Evolutionary conservation across 2,329 filamentous ascomycete genomes (phyloP).

Genomic region (Ophiocordyceps australis): DNA sequence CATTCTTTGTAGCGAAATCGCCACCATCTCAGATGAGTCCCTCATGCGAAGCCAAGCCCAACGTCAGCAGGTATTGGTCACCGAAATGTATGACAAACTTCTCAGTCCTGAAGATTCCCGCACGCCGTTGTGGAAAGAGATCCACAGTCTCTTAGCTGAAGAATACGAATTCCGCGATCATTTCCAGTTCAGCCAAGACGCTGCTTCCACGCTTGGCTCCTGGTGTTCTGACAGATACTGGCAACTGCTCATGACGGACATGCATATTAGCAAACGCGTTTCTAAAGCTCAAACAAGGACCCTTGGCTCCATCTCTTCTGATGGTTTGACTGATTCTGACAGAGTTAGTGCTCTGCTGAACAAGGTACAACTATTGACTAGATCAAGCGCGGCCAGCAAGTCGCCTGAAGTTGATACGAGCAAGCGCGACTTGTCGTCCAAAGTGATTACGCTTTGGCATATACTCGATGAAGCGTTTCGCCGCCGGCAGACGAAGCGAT

Average conservation of each 20-base stretch:
- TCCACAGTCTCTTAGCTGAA: constrained; percentile 26
- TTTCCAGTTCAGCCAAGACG: constrained; percentile 39
- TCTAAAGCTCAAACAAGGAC: constrained; percentile 23
- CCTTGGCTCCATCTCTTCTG: constrained; percentile 9
- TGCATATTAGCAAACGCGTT: constrained; percentile 42
- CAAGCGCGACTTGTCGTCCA: constrained; percentile 42
- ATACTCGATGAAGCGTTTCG: constrained; percentile 49
- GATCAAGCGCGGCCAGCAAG: constrained; percentile 15
- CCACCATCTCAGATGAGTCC: constrained; percentile 38
- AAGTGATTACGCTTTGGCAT: constrained; percentile 44
- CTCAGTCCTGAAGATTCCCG: constrained; percentile 24
- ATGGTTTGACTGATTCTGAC: constrained; percentile 14
- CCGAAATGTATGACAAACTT: constrained; percentile 23
- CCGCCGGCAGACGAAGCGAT: constrained; percentile 29
- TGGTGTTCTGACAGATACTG: constrained; percentile 81
- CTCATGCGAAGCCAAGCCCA: constrained; percentile 7
- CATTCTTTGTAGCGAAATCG: constrained; percentile 66
- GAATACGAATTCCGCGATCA: constrained; percentile 31
- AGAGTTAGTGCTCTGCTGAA: constrained; percentile 35
- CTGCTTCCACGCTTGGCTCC: constrained; percentile 49
- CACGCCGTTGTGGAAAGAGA: constrained; percentile 43
- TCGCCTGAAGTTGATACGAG: constrained; percentile 3
- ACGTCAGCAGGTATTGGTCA: constrained; percentile 29
- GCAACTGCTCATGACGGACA: constrained; percentile 48
- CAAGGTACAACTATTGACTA: constrained; percentile 37